Base-by-base conservation (phyloP, 768 basidiomycete species). In the Macrocybe gigantea region DNA sequence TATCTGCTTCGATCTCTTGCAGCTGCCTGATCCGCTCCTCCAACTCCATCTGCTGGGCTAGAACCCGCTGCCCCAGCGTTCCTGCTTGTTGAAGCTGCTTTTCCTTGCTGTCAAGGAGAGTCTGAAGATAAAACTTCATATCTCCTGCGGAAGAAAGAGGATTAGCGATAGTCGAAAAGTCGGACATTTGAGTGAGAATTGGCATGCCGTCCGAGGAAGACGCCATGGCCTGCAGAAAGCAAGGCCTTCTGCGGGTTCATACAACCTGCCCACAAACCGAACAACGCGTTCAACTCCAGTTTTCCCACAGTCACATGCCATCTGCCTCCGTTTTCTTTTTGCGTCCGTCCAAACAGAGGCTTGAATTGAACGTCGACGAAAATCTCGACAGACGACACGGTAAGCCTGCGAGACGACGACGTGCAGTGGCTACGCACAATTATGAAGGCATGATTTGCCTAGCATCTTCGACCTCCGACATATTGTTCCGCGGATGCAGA, bases 21-120 rank as follows among this genome's bases (percentile, higher is more conserved):
- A 95, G 74, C 60, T 87, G 85, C 38, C 80, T 74, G 50, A 97
- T 90, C 44, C 90, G 80, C 60, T 86, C 84, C 66, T 96, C 91
- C 52, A 97, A 80, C 61, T 95, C 90, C 69, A 90, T 85, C 67
- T 92, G 92, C 72, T 98, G 95, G 13, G 82, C 79, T 52, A 97
- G 83, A 58, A 98, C 82, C 64, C 90, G 87, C 68, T 96, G 93
- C 44, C 95, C 94, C 61, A 98, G 82, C 47, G 84, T 86, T 34
- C 90, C 93, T 5, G 92, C 91, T 54, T 91, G 87, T 53, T 91
- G 84, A 33, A 97, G 84, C 65, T 97, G 93, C 61, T 83, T 82
- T 66, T 93, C 89, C 74, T 97, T 97, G 63, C 72, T 77, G 68
- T 92, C 90, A 56, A 98, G 79, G 49, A 96, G 82, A 50, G 66